phyloP scores from a whole-genome alignment of 352 stramenopile genomes.

The Thraustotheca clavata region DNA sequence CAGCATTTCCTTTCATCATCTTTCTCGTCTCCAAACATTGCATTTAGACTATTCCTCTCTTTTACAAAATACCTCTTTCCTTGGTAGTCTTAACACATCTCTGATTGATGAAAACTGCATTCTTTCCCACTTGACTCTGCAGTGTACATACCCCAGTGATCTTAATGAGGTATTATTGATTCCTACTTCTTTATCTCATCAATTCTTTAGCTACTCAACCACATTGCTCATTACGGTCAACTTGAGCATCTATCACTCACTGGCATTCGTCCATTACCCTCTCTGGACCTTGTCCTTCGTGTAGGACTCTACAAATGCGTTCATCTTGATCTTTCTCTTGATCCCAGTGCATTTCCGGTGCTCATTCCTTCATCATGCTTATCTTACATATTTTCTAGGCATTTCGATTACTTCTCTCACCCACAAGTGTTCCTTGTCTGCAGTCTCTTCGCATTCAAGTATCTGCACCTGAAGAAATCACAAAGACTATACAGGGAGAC shows the following conservation, averaged over 20 bases:
- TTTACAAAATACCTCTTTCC: not conserved
- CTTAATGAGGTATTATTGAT: not conserved
- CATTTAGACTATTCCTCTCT: constrained; percentile 1
- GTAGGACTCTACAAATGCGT: not conserved
- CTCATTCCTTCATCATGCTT: not conserved
- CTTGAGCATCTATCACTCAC: not conserved
- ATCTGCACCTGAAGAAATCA: not conserved
- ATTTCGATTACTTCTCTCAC: not conserved
- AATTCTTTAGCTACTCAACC: not conserved
- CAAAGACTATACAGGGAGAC: not conserved
- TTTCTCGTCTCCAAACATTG: not conserved
- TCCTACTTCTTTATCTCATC: not conserved
- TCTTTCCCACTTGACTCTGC: not conserved
- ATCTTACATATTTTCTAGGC: no score
- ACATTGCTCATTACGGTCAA: not conserved
- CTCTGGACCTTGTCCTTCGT: not conserved
- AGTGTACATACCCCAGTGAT: not conserved
- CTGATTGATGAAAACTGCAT: constrained; percentile 1
- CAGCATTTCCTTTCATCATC: not conserved
- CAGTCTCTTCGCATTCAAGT: not conserved
- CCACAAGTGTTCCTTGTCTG: not conserved
- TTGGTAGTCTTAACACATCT: not conserved
- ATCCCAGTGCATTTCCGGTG: not conserved
- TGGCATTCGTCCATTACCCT: not conserved
- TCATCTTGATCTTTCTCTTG: not conserved